Evolutionary conservation across 129 eudicot genomes (phyloP).

Genomic region (Tanacetum coccineum): DNA sequence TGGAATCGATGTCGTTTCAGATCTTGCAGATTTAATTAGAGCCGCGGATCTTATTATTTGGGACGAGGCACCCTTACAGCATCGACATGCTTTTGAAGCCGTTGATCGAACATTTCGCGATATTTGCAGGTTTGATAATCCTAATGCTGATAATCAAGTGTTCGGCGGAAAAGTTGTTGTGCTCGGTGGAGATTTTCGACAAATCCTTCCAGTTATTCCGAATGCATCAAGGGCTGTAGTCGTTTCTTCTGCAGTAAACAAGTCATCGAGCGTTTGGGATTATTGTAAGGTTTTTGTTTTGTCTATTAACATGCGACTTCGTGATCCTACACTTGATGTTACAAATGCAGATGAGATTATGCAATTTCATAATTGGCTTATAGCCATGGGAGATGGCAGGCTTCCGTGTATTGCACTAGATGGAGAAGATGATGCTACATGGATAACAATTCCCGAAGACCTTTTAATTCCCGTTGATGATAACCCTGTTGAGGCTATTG

Average conservation of each 20-base stretch:
- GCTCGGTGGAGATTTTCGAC: not conserved
- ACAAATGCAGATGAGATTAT: not conserved
- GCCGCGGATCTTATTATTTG: no score
- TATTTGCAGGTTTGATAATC: not conserved
- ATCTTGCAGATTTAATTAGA: not conserved
- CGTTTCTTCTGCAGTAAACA: not conserved
- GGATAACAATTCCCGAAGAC: not conserved
- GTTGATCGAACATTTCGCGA: not conserved
- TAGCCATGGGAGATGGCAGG: no score
- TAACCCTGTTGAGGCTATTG: not conserved
- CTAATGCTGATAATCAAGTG: not conserved
- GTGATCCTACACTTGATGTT: not conserved
- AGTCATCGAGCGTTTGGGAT: not conserved
- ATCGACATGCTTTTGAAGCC: no score
- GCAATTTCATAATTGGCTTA: not conserved
- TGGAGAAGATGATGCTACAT: not conserved
- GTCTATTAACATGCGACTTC: not conserved
- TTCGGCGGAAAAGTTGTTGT: not conserved
- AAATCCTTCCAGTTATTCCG: not conserved
- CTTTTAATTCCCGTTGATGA: not conserved
- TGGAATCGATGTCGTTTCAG: not conserved
- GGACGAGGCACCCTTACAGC: no score
- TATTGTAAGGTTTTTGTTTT: not conserved
- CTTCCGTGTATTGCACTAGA: no score
- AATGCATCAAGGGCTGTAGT: not conserved